These are phyloP conservation scores for Cercospora beticola DNA, from an alignment of 2,329 filamentous ascomycete genomes.

Conservation along the genomic window DNA sequence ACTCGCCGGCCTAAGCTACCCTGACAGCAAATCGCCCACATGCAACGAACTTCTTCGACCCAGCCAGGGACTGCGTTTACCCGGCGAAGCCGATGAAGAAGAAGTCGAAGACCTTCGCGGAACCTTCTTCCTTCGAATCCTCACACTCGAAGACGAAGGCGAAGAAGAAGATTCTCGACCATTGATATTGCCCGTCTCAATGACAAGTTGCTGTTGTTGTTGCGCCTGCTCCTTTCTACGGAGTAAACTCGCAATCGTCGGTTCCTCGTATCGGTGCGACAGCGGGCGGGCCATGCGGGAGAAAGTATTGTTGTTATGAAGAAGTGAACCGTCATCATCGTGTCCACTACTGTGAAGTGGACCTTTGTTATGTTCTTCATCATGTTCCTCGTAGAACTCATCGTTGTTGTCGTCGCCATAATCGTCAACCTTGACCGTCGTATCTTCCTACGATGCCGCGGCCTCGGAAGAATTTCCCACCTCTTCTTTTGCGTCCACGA, in stretches of 20 bases:
- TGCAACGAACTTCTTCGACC: not conserved
- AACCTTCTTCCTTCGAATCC: not conserved
- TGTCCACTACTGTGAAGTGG: not conserved
- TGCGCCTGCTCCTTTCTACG: not conserved
- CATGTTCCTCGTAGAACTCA: not conserved
- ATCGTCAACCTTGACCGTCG: not conserved
- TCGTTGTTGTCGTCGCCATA: not conserved
- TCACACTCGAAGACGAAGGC: not conserved
- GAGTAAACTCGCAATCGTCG: not conserved
- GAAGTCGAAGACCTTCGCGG: not conserved
- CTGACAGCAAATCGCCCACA: not conserved
- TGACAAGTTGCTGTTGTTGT: not conserved
- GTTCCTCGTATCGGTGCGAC: not conserved
- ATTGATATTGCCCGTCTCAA: not conserved
- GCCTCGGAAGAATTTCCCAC: slow-evolving; percentile 4
- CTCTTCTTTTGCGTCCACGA: slow-evolving; percentile 17
- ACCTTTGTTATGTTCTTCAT: not conserved
- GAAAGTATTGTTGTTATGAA: not conserved
- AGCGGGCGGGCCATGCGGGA: not conserved
- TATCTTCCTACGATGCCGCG: slow-evolving; percentile 10
- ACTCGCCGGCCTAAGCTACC: not conserved
- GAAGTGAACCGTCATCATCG: not conserved
- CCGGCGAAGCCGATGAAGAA: not conserved
- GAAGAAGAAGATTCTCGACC: not conserved
- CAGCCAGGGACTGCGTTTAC: not conserved